These are phyloP conservation scores for Periglandula ipomoeae DNA, from an alignment of 2,329 filamentous ascomycete species.

Conservation along the genomic window DNA sequence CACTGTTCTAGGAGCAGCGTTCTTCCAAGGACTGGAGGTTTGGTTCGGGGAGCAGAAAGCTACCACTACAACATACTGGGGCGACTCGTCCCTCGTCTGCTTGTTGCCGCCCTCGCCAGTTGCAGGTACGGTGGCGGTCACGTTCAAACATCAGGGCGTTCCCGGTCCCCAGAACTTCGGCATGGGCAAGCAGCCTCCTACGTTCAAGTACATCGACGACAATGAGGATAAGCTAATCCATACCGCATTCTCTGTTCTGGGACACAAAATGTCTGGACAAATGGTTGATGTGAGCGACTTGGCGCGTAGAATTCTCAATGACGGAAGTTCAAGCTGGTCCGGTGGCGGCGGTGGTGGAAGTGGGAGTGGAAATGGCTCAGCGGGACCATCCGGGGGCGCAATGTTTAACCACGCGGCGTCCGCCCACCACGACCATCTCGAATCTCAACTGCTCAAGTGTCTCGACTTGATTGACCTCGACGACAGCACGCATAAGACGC, in stretches of 20 bases:
- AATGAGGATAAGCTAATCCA: conserved; percentile 60
- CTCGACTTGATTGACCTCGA: conserved; percentile 74
- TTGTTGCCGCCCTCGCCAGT: conserved; percentile 62
- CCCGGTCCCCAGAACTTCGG: conserved; percentile 26
- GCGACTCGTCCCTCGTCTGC: conserved; percentile 70
- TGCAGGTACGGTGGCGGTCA: conserved; percentile 61
- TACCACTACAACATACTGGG: conserved; percentile 71
- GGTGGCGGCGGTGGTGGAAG: conserved; percentile 19
- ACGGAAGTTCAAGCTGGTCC: conserved; percentile 39
- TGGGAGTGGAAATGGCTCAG: conserved; percentile 17
- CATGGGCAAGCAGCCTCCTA: conserved; percentile 32
- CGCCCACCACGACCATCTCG: conserved; percentile 42
- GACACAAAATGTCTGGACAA: conserved; percentile 54
- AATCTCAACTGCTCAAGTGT: conserved; percentile 60
- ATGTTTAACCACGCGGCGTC: conserved; percentile 29
- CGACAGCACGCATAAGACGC: conserved; percentile 58
- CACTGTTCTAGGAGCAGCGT: conserved; percentile 71
- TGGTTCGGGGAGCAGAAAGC: conserved; percentile 64
- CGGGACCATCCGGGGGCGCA: conserved; percentile 32
- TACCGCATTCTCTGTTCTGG: conserved; percentile 55
- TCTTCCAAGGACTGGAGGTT: conserved; percentile 68
- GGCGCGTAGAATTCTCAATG: conserved; percentile 49
- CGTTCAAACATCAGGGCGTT: conserved; percentile 48
- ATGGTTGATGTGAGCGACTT: conserved; percentile 53
- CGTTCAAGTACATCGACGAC: conserved; percentile 68